These are phyloP conservation scores for Pseudonitzschia multiseries DNA, from an alignment of 108 stramenopile species.

Conservation along the genomic window DNA sequence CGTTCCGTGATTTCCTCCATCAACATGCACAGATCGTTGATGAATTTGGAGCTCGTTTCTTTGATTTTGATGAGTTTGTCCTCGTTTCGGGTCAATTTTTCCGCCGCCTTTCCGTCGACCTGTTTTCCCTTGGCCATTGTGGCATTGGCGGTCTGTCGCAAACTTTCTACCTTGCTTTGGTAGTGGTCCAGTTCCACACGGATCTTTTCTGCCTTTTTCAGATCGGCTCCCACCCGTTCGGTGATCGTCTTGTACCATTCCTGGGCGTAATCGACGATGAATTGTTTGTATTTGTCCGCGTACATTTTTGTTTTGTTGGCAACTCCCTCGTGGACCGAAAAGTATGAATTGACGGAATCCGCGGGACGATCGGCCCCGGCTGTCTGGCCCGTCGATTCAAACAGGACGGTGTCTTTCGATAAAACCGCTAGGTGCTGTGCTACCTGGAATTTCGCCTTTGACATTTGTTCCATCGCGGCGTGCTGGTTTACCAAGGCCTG, in stretches of 20 bases:
- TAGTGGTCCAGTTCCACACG: conserved; percentile 83
- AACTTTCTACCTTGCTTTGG: conserved; percentile 66
- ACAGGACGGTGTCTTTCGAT: conserved; percentile 38
- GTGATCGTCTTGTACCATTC: conserved; percentile 81
- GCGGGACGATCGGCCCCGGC: conserved; percentile 30
- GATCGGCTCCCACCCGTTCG: conserved; percentile 46
- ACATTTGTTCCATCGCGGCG: conserved; percentile 33
- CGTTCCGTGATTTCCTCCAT: conserved; percentile 81
- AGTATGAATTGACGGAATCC: conserved; percentile 36
- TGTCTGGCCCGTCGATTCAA: conserved; percentile 23
- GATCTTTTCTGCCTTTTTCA: conserved; percentile 64
- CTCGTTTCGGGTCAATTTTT: conserved; percentile 74
- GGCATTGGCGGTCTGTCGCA: conserved; percentile 56
- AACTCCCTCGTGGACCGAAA: conserved; percentile 35
- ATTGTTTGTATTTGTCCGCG: conserved; percentile 58
- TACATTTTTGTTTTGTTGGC: conserved; percentile 52
- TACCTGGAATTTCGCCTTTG: conserved; percentile 45
- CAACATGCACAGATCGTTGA: conserved; percentile 58
- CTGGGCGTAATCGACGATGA: conserved; percentile 69
- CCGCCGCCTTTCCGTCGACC: conserved; percentile 53
- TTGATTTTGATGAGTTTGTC: conserved; percentile 66
- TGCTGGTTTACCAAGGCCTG: conserved; percentile 39
- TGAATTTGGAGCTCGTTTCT: conserved; percentile 53
- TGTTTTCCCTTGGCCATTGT: conserved; percentile 75
- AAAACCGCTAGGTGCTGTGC: conserved; percentile 42